Evolutionary conservation across 768 basidiomycete species (phyloP).

Genomic region (Lentinula sp.): DNA sequence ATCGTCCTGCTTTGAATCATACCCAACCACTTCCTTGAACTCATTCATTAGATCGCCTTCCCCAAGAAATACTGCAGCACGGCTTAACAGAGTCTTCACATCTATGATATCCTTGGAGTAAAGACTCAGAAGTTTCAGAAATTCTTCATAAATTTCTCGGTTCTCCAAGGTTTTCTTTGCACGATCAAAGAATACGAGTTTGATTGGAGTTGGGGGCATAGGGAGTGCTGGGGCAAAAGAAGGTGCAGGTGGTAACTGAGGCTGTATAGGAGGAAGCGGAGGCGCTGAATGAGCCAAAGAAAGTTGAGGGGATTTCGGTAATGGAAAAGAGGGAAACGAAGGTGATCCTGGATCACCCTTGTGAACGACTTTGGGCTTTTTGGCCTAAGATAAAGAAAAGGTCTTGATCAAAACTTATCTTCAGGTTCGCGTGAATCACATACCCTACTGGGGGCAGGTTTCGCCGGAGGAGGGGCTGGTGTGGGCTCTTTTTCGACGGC

Average conservation of each 20-base stretch:
- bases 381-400: conserved; percentile 33
- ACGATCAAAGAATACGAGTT: conserved; percentile 91
- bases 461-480: conserved; percentile 43
- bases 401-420: too few species aligned
- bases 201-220: conserved; percentile 44
- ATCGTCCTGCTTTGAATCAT: conserved; percentile 60
- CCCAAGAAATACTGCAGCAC: conserved; percentile 76
- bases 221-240: conserved; percentile 14
- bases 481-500: conserved; percentile 63
- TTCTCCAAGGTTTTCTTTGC: conserved; percentile 77
- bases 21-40: conserved; percentile 83
- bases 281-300: conserved; percentile 24
- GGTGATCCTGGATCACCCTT: conserved; percentile 52
- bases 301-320: conserved; percentile 36
- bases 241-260: conserved; percentile 19
- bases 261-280: conserved; percentile 12
- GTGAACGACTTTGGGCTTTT: conserved; percentile 59
- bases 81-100: conserved; percentile 71
- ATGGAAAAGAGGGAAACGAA: conserved; percentile 42
- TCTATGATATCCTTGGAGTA: conserved; percentile 93
- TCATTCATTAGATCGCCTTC: conserved; percentile 73
- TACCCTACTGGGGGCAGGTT: conserved; percentile 42
- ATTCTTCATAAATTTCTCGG: conserved; percentile 83
- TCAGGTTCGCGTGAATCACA: conserved; percentile 12
- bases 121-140: conserved; percentile 86